Percentiles rank a stretch among this genome's conserved stretches.
Evolutionary conservation across 257 asterid genomes (phyloP).

Genomic region (Solanum sitiens): DNA sequence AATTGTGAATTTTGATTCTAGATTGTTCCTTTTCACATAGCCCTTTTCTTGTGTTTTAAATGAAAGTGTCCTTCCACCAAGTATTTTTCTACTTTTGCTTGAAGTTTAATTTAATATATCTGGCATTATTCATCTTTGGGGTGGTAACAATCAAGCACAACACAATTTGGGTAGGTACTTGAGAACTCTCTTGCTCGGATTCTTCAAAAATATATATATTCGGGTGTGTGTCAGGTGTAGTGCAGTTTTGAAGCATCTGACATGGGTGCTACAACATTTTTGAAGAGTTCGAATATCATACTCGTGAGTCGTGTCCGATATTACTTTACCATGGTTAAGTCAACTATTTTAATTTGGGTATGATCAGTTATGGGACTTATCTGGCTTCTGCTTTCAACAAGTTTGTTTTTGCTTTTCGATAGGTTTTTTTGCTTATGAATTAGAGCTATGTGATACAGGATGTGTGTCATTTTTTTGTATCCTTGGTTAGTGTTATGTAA

Average conservation of each 20-base stretch:
- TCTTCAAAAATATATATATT: neutral
- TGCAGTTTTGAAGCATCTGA: neutral
- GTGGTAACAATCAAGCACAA: neutral
- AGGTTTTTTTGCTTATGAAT: neutral
- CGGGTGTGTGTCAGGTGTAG: neutral
- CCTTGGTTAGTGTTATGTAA: neutral
- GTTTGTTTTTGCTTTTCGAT: neutral
- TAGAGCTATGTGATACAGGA: neutral
- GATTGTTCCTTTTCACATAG: neutral
- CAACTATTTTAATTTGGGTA: neutral
- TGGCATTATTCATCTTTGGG: neutral
- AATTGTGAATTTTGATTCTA: neutral
- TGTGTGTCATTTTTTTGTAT: neutral
- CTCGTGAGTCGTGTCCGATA: no score
- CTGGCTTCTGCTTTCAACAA: neutral
- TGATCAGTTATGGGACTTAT: neutral
- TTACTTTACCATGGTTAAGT: neutral
- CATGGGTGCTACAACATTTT: neutral
- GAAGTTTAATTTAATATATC: neutral
- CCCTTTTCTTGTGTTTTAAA: neutral
- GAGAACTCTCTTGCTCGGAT: neutral
- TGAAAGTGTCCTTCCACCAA: neutral
- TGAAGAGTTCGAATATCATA: neutral
- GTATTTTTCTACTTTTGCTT: neutral
- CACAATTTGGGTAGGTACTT: neutral